A percentile compares a stretch with the other conserved stretches of the same genome.
Conservation (phyloP, 257 asterid genomes). For the Paulownia fortunei region DNA sequence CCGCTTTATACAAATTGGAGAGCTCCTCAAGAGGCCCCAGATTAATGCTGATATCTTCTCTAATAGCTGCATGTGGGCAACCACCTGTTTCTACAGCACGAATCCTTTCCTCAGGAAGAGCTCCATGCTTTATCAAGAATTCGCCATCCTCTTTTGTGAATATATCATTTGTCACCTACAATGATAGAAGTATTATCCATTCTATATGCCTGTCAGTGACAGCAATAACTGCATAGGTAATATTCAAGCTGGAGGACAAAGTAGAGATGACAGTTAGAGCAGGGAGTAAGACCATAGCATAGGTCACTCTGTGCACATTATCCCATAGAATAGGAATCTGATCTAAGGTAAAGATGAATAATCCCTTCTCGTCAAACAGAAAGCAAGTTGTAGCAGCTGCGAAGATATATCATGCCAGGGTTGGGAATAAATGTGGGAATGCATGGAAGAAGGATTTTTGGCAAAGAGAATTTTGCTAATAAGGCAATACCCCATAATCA, state of each 20-base stretch:
- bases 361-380: not conserved
- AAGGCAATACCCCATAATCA: not conserved
- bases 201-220: not conserved
- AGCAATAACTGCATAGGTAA: not conserved
- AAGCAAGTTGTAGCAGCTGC: conserved; percentile 5
- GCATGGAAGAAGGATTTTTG: not conserved
- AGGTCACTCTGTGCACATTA: not conserved
- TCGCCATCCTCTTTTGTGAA: conserved; percentile 99
- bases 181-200: not conserved
- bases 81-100: conserved; percentile 99
- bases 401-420: not conserved
- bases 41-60: conserved; percentile 96
- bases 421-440: not conserved
- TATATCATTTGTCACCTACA: conserved; percentile 93
- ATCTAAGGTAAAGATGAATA: not conserved
- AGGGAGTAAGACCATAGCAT: too few relatives aligned
- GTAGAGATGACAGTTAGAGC: not conserved
- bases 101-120: conserved; percentile 94
- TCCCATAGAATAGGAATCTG: not conserved
- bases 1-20: conserved; percentile 82
- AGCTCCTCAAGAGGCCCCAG: conserved; percentile 98
- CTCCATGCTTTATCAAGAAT: conserved; percentile 89
- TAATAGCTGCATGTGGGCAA: conserved; percentile 94
- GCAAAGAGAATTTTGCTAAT: not conserved
- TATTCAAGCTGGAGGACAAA: not conserved